Evolutionary conservation across 805 yeast species (phyloP).

Genomic region (Metschnikowia anglica): DNA sequence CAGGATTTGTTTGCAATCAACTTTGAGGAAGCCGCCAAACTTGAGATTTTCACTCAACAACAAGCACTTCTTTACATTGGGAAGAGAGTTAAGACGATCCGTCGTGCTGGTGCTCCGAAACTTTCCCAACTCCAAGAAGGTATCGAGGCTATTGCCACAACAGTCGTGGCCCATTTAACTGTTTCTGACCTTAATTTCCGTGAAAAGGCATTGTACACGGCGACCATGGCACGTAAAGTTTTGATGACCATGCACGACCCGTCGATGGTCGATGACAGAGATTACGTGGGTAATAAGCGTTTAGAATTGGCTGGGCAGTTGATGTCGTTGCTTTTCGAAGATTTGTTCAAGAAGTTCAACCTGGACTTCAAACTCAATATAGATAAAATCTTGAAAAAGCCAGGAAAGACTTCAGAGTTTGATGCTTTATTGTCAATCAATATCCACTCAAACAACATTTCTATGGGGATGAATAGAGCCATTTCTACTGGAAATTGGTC

Average conservation of each 20-base stretch:
- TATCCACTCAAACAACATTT: constrained; percentile 88
- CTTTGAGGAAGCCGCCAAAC: constrained; percentile 87
- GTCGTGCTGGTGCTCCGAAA: constrained; percentile 83
- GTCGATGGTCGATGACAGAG: constrained; percentile 95
- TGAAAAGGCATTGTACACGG: constrained; percentile 91
- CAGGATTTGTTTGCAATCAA: constrained; percentile 92
- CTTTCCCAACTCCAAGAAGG: constrained; percentile 87
- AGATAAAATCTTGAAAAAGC: constrained; percentile 90
- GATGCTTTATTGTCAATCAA: constrained; percentile 89
- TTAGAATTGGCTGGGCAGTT: constrained; percentile 96
- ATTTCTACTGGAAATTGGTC: constrained; percentile 99
- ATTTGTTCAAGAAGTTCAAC: constrained; percentile 94
- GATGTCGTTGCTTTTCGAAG: constrained; percentile 92
- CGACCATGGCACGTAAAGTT: constrained; percentile 95
- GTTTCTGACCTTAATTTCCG: constrained; percentile 83
- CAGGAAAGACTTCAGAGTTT: constrained; percentile 91
- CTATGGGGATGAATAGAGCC: constrained; percentile 92
- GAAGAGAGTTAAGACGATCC: constrained; percentile 83
- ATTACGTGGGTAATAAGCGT: constrained; percentile 97
- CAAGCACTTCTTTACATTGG: constrained; percentile 94
- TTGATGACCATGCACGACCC: constrained; percentile 94
- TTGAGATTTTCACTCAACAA: constrained; percentile 84
- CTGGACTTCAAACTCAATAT: constrained; percentile 91
- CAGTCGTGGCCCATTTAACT: constrained; percentile 91
- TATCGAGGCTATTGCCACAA: constrained; percentile 92